Evolutionary conservation across 768 basidiomycete genomes (phyloP), one percentile per base, ranked within the genome.

Genomic region (Glaciozyma martinii): DNA sequence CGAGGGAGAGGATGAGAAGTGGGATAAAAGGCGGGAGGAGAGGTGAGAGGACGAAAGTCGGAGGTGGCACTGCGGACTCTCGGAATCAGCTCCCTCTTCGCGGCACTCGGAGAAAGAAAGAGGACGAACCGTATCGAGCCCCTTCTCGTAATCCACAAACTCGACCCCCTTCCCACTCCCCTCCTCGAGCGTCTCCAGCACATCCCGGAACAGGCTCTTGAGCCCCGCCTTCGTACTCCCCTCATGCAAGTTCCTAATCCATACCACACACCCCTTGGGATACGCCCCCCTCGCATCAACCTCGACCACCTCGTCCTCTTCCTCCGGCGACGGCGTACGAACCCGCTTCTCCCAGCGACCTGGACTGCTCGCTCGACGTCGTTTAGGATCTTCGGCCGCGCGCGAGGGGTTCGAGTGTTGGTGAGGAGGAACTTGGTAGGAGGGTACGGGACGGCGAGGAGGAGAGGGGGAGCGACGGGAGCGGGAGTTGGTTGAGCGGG

Each of bases 71-170:
- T 68, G 56, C 15, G 27, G n/a, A n/a, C n/a, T n/a, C 12, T 16
- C 30, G 10, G 10, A 2, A 18, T 2, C 4, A 40, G 19, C 19
- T 13, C 2, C 2, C 21, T n/a, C n/a, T n/a, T n/a, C n/a, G n/a
- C n/a, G n/a, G 43, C 27, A 37, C n/a, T 9, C 5, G 10, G 50
- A 25, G 15, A 13, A 15, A 30, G 21, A 42, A 12, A 6, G 4
- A 2, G 2, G 21, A 52, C 67, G 30, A 21, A 68, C 67, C 12
- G 56, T 57, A 8, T 56, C 57, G 12, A 58, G 42, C 3, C 67
- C 67, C 54, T 68, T 68, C 46, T 68, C 67, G 32, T 62, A 68
- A 42, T 68, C 67, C 32, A 65, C 67, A 56, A 56, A 68, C 37
- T 68, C 67, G 37, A 68, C 63, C 16, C 67, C 67, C 55, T 62